Base-by-base conservation (phyloP, 371 early-diverging fungal species). In the Rhizomucor miehei region DNA sequence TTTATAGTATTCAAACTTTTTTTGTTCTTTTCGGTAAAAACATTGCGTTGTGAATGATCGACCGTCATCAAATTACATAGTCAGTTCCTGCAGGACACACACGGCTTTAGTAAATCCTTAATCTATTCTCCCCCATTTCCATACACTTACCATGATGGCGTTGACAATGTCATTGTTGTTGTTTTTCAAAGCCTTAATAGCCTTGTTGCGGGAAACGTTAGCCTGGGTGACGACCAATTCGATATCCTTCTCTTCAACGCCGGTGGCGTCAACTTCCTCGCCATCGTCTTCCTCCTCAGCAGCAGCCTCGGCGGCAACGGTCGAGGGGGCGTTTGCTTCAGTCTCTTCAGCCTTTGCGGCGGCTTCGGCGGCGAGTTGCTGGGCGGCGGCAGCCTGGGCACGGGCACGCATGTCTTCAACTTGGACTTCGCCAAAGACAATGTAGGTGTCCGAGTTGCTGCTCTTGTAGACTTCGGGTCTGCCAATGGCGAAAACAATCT, bases 351-450 rank as follows among this genome's bases (percentile, higher is more conserved):
- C 73, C 51, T 67, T 66, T 44, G 75, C 76, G 51, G 81, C 82
- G 17, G 73, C 73, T 38, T 81, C 82, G 46, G 82, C 75, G 63
- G 77, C 81, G 44, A 83, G 71, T 61, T 79, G 79, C 49, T 78
- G 74, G 54, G 84, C 82, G 66, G 87, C 84, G 57, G 83, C 84
- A 56, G 72, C 73, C 67, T 84, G 86, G 60, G 89, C 89, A 75
- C 87, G 84, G 56, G 80, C 72, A 71, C 80, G 86, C 65, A 90
- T 53, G 75, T 97, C 94, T 73, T 97, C 97, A 51, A 86, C 77
- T 63, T 89, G 84, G 60, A 92, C 90, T 81, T 96, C 95, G 75
- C 97, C 98, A 68, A 98, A 95, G 61, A 98, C 94, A 63, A 96
- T 86, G 87, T 94, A 94, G 65, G 93, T 93, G 72, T 95, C 93